A percentile compares a stretch with the other conserved stretches of the same genome.
Evolutionary conservation across 2,329 filamentous ascomycete species (phyloP).

Genomic region (Aspergillus proliferans): DNA sequence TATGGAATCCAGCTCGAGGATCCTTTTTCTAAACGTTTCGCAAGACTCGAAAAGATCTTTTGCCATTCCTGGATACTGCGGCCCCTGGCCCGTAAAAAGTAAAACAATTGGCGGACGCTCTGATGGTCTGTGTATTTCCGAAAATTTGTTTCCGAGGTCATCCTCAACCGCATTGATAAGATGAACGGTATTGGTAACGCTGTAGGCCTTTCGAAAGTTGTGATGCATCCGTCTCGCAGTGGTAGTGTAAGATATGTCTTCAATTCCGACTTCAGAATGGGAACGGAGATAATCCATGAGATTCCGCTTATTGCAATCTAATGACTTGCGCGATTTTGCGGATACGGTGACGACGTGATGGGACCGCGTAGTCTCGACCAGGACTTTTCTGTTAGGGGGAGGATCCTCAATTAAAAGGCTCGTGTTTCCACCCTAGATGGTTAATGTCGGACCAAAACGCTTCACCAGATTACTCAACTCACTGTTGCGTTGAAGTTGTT

Average conservation of each 20-base stretch:
- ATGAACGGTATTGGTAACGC: neutral
- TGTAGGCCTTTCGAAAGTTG: slow-evolving; percentile 14
- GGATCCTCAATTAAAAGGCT: neutral
- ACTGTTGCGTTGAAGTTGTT: slow-evolving; percentile 66
- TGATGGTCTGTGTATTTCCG: neutral
- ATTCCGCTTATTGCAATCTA: neutral
- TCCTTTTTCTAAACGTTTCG: neutral
- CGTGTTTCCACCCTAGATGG: neutral
- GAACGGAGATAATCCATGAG: neutral
- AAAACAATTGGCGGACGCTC: slow-evolving; percentile 10
- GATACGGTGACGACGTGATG: neutral
- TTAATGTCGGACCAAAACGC: neutral
- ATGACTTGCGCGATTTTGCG: neutral
- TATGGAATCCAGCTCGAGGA: neutral
- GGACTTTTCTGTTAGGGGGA: neutral
- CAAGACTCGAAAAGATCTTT: neutral
- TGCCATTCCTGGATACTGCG: slow-evolving; percentile 30
- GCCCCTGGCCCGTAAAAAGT: slow-evolving; percentile 35
- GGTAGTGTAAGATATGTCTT: slow-evolving; percentile 59
- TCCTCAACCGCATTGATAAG: neutral
- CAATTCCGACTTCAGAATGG: slow-evolving; percentile 16
- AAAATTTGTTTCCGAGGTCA: neutral
- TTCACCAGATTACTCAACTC: slow-evolving; percentile 38
- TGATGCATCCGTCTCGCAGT: slow-evolving; percentile 52
- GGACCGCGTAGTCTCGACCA: neutral